Conservation (phyloP, 345 rosid genomes). For the Streptanthus diversifolius region DNA sequence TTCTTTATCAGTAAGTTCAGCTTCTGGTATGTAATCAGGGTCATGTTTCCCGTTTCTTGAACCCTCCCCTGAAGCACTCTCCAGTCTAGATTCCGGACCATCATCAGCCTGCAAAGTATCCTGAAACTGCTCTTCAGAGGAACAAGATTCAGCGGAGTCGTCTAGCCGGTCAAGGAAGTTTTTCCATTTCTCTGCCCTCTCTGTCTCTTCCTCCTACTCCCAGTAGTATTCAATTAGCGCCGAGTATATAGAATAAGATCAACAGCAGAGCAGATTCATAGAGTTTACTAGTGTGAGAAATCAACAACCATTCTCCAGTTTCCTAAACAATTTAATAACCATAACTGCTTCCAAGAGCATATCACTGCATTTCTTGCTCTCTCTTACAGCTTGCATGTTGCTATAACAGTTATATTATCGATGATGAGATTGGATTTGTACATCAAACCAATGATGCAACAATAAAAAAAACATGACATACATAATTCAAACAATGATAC, state of each 20-base stretch:
- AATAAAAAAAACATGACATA: not conserved
- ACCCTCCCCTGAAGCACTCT: constrained; percentile 29
- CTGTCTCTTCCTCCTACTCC: constrained; percentile 83
- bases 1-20: constrained; percentile 22
- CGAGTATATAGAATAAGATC: not conserved
- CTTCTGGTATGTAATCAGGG: constrained; percentile 34
- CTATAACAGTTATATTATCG: not conserved
- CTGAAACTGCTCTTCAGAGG: constrained; percentile 40
- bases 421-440: not conserved
- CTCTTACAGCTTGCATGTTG: not conserved
- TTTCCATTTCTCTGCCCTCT: constrained; percentile 72
- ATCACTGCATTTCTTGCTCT: not conserved
- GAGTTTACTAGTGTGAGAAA: not conserved
- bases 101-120: constrained; percentile 32
- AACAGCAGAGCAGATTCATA: not conserved
- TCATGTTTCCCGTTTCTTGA: constrained; percentile 31
- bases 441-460: not conserved
- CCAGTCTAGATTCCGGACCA: constrained; percentile 24
- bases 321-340: not conserved
- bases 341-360: not conserved
- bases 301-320: not conserved
- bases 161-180: constrained; percentile 58
- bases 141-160: constrained; percentile 12
- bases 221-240: not conserved
- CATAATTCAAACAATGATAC: not conserved